Base-by-base conservation (phyloP, 805 yeast species). In the Naumovozyma castellii region DNA sequence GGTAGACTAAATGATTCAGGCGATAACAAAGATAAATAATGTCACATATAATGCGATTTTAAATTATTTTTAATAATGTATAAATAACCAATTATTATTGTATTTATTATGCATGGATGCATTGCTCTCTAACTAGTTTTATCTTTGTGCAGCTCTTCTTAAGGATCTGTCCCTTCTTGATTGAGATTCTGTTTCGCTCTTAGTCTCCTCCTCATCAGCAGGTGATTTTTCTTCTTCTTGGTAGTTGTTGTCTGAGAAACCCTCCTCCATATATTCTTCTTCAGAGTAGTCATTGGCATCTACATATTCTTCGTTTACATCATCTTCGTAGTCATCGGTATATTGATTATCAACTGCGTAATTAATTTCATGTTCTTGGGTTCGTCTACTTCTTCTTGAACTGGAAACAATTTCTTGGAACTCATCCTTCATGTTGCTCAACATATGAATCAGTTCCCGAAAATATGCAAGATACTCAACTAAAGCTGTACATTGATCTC, bases 1-100 rank as follows among this genome's bases (percentile, higher is more conserved):
- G 78, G 77, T 18, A 49, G 54, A 18, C 52, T 63, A 6, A 22
- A 22, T 22, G 10, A 22, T n/a, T n/a, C n/a, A n/a, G n/a, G n/a
- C 6, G 27, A 22, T 22, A 22, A 6, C 27, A 22, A 22, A 22
- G 27, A 22, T 6, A 22, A 22, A 6, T 22, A 10, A 6, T 6
- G 27, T 22, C 27, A 22, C n/a, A n/a, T n/a, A n/a, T n/a, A n/a
- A n/a, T n/a, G n/a, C n/a, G n/a, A n/a, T n/a, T n/a, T n/a, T n/a
- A n/a, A n/a, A n/a, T n/a, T n/a, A n/a, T n/a, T n/a, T n/a, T n/a
- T n/a, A n/a, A n/a, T n/a, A n/a, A n/a, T n/a, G n/a, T n/a, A n/a
- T n/a, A n/a, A n/a, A n/a, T n/a, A n/a, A n/a, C n/a, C n/a, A n/a
- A n/a, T n/a, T n/a, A n/a, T n/a, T n/a, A n/a, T n/a, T n/a, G n/a